Conservation (phyloP, 2,329 filamentous ascomycete species). For the Ophiostoma sp. region DNA sequence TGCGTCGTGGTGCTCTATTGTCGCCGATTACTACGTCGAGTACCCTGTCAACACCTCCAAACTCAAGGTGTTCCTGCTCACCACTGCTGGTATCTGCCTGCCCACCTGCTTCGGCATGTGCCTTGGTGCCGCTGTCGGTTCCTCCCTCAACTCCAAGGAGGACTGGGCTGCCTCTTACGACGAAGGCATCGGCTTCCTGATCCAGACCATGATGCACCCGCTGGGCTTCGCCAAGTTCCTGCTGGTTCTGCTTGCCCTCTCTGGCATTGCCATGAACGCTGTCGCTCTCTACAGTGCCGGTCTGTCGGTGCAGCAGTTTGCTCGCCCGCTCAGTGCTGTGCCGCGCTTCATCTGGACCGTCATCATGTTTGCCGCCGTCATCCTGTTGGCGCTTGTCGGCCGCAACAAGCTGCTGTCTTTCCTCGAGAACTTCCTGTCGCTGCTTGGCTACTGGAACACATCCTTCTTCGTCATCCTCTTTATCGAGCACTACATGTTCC, state of each 20-base stretch:
- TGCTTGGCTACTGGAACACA: conserved; percentile 48
- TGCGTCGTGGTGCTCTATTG: conserved; percentile 45
- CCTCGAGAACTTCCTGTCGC: conserved; percentile 43
- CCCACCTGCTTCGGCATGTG: conserved; percentile 52
- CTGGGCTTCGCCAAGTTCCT: conserved; percentile 59
- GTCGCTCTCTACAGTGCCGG: conserved; percentile 41
- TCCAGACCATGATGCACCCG: conserved; percentile 54
- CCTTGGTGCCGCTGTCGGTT: conserved; percentile 58
- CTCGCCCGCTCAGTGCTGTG: conserved; percentile 39
- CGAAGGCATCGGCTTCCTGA: conserved; percentile 51
- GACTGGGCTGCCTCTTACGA: conserved; percentile 52
- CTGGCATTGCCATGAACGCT: conserved; percentile 43
- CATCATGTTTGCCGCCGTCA: conserved; percentile 41
- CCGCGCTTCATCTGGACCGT: conserved; percentile 46
- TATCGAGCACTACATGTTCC: conserved; percentile 45
- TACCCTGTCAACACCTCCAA: conserved; percentile 43
- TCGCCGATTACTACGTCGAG: conserved; percentile 43
- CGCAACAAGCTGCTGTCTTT: conserved; percentile 40
- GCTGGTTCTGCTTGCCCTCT: conserved; percentile 53
- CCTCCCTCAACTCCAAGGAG: conserved; percentile 50
- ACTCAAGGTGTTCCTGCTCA: conserved; percentile 45
- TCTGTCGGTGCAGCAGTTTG: conserved; percentile 39
- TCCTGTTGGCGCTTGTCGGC: conserved; percentile 42
- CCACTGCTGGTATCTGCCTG: conserved; percentile 42
- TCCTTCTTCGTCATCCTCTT: conserved; percentile 45